Percentiles rank a stretch among this genome's conserved stretches.
phyloP scores from a whole-genome alignment of 805 yeast genomes.

The Starmera quercuum region DNA sequence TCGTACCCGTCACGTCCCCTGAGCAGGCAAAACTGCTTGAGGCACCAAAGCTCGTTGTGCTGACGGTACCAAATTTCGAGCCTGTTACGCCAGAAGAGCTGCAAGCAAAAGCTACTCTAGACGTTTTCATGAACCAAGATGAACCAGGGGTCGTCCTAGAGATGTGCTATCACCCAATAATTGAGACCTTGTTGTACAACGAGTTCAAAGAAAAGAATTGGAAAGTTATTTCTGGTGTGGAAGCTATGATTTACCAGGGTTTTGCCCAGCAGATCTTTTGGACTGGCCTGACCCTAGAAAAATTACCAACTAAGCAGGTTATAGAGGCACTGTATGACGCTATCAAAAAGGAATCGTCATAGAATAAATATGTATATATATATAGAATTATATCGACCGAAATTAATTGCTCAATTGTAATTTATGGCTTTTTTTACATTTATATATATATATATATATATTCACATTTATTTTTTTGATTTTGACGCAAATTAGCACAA shows the following conservation, averaged over 20 bases:
- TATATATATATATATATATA: too few relatives aligned
- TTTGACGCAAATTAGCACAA: too few relatives aligned
- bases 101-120: slow-evolving; percentile 14
- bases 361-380: not conserved
- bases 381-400: too few relatives aligned
- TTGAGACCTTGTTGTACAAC: slow-evolving; percentile 12
- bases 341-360: slow-evolving; percentile 1
- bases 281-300: slow-evolving; percentile 14
- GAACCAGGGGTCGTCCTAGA: slow-evolving; percentile 16
- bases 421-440: too few relatives aligned
- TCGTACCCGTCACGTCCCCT: slow-evolving; percentile 15
- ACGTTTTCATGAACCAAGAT: slow-evolving; percentile 10
- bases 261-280: slow-evolving; percentile 18
- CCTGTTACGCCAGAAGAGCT: slow-evolving; percentile 11
- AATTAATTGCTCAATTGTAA: too few relatives aligned
- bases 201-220: slow-evolving; percentile 11
- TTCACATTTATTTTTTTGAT: too few relatives aligned
- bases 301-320: slow-evolving; percentile 13
- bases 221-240: slow-evolving; percentile 19
- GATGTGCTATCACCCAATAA: slow-evolving; percentile 19
- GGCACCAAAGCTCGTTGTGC: slow-evolving; percentile 12
- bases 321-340: slow-evolving; percentile 3
- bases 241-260: slow-evolving; percentile 21
- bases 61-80: slow-evolving; percentile 18
- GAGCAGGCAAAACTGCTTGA: slow-evolving; percentile 11